A percentile compares a stretch with the other conserved stretches of the same genome.
Evolutionary conservation across 2,329 filamentous ascomycete genomes (phyloP).

Genomic region (Diaporthe amygdali): DNA sequence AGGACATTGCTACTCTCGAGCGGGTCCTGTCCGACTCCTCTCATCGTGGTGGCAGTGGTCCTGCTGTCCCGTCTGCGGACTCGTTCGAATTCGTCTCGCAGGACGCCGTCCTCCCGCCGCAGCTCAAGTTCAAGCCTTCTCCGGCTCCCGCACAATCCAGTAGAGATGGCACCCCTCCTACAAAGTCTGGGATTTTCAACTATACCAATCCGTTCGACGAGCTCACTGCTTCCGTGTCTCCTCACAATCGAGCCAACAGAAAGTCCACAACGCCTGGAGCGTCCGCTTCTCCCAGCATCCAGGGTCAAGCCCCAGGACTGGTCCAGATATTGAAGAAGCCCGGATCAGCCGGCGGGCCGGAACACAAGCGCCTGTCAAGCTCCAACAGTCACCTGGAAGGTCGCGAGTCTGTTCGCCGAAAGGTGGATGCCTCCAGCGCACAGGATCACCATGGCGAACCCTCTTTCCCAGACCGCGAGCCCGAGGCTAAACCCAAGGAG

Average conservation of each 20-base stretch:
- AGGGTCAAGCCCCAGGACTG: constrained; percentile 30
- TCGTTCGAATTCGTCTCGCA: constrained; percentile 35
- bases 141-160: constrained; percentile 30
- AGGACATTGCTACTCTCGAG: constrained; percentile 20
- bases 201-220: constrained; percentile 49
- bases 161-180: constrained; percentile 33
- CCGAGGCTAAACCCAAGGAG: constrained; percentile 52
- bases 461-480: background rate
- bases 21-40: constrained; percentile 21
- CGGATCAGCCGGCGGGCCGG: constrained; percentile 44
- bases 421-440: constrained; percentile 39
- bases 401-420: constrained; percentile 36
- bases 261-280: constrained; percentile 46
- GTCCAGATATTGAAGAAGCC: constrained; percentile 48
- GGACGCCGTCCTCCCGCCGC: constrained; percentile 29
- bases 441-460: constrained; percentile 27
- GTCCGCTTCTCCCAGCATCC: constrained; percentile 52
- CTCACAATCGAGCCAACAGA: constrained; percentile 32
- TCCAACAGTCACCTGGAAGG: constrained; percentile 22
- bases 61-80: constrained; percentile 19
- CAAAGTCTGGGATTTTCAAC: constrained; percentile 38
- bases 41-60: constrained; percentile 28
- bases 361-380: constrained; percentile 41
- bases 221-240: constrained; percentile 37
- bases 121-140: constrained; percentile 32